These are phyloP conservation scores for Cicer arietinum DNA, from an alignment of 306 rosid species.

Conservation along the genomic window DNA sequence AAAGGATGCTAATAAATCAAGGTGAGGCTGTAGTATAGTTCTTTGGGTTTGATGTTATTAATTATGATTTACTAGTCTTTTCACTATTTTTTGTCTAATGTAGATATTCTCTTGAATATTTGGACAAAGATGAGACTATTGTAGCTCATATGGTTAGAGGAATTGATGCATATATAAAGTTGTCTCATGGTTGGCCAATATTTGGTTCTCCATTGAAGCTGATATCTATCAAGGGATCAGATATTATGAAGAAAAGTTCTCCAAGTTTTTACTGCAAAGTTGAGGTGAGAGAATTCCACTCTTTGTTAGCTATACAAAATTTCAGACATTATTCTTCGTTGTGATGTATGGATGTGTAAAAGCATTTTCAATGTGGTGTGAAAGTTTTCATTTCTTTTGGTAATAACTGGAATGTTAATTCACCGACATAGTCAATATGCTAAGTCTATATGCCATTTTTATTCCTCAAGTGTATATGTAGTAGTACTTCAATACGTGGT, in stretches of 20 bases:
- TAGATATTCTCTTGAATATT: conserved; percentile 70
- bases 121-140: conserved; percentile 69
- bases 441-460: conserved; percentile 1
- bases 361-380: conserved; percentile 7
- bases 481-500: not conserved
- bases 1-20: conserved; percentile 68
- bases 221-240: conserved; percentile 64
- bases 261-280: conserved; percentile 64
- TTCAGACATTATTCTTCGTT: conserved; percentile 21
- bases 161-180: conserved; percentile 69
- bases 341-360: conserved; percentile 31
- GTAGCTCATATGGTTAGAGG: conserved; percentile 72
- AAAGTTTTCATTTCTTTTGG: conserved; percentile 32
- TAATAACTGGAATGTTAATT: conserved; percentile 23
- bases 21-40: conserved; percentile 52
- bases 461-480: not conserved
- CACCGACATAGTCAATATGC: conserved; percentile 13
- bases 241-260: conserved; percentile 58
- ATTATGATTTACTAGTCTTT: conserved; percentile 31
- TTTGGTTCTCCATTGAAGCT: conserved; percentile 70
- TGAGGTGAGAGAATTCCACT: conserved; percentile 58
- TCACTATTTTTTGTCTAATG: conserved; percentile 36
- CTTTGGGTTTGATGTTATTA: conserved; percentile 28
- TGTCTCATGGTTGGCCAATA: conserved; percentile 79
- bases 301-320: conserved; percentile 14